These are phyloP conservation scores for Globisporangium heterothallicum DNA, from an alignment of 352 stramenopile species.

Conservation along the genomic window DNA sequence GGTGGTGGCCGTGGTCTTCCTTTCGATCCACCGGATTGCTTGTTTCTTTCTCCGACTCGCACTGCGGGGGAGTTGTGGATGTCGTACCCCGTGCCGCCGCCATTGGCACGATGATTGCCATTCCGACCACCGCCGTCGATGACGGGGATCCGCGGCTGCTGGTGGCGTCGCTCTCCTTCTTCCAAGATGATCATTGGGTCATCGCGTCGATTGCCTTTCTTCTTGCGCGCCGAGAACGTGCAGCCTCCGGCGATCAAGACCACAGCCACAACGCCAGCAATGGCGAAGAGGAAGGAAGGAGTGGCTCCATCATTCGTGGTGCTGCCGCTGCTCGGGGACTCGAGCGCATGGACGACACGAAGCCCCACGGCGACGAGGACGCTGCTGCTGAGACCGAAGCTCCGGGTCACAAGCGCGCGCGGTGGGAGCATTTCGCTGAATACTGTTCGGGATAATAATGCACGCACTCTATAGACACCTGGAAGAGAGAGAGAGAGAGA, in stretches of 20 bases:
- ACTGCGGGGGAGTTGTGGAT: slow-evolving; percentile 15
- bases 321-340: slow-evolving; percentile 18
- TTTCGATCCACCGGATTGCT: background rate
- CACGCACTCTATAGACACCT: background rate
- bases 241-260: slow-evolving; percentile 35
- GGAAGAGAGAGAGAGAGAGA: background rate
- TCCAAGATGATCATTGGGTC: background rate
- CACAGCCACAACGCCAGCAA: slow-evolving; percentile 41
- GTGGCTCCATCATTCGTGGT: slow-evolving; percentile 18
- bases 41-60: background rate
- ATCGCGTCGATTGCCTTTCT: background rate
- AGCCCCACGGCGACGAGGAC: slow-evolving; percentile 11
- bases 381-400: slow-evolving; percentile 1
- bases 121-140: background rate
- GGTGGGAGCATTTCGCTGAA: background rate
- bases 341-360: slow-evolving; percentile 2
- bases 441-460: background rate
- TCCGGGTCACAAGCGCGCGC: background rate
- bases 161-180: background rate
- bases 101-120: too few species aligned
- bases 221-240: slow-evolving; percentile 42
- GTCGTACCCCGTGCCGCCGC: slow-evolving; percentile 12
- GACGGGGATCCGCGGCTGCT: too few species aligned
- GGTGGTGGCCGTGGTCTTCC: background rate
- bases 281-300: slow-evolving; percentile 56